A percentile compares a stretch with the other conserved stretches of the same genome.
Evolutionary conservation across 345 rosid genomes (phyloP).

Genomic region (Mallotus nudiflorus): DNA sequence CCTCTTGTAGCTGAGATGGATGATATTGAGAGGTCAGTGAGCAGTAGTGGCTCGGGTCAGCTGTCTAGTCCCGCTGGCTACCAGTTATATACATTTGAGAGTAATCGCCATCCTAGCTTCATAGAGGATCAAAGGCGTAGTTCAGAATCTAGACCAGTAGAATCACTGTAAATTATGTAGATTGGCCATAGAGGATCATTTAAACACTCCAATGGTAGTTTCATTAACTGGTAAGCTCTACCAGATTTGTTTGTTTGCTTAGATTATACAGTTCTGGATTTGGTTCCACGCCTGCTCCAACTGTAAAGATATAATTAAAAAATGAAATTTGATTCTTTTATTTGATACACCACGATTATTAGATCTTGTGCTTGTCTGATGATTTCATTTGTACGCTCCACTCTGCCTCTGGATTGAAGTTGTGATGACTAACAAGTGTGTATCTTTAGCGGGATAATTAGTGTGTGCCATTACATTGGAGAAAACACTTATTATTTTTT

Average conservation of each 20-base stretch:
- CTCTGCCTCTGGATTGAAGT: no score
- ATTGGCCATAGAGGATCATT: conserved; percentile 9
- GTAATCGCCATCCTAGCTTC: conserved; percentile 27
- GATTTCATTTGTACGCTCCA: background rate
- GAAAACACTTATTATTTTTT: no score
- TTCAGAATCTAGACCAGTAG: conserved; percentile 29
- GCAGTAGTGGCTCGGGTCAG: conserved; percentile 67
- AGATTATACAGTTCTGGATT: conserved; percentile 18
- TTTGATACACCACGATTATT: conserved; percentile 1
- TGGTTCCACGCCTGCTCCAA: conserved; percentile 17
- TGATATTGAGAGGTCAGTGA: conserved; percentile 69
- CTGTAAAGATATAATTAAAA: conserved; percentile 33
- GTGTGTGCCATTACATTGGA: no score
- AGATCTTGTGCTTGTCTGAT: background rate
- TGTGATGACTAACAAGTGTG: no score
- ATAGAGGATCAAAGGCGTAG: conserved; percentile 29
- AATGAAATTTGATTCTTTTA: conserved; percentile 25
- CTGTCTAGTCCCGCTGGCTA: conserved; percentile 63
- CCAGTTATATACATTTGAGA: conserved; percentile 48
- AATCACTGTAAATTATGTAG: conserved; percentile 17
- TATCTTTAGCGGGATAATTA: no score
- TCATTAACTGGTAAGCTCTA: conserved; percentile 8
- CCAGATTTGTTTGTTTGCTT: background rate
- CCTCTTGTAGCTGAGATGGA: conserved; percentile 63
- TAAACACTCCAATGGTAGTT: conserved; percentile 7